Conservation (phyloP, 202 grass and related monocot genomes). For the Cymbopogon flexuosus region DNA sequence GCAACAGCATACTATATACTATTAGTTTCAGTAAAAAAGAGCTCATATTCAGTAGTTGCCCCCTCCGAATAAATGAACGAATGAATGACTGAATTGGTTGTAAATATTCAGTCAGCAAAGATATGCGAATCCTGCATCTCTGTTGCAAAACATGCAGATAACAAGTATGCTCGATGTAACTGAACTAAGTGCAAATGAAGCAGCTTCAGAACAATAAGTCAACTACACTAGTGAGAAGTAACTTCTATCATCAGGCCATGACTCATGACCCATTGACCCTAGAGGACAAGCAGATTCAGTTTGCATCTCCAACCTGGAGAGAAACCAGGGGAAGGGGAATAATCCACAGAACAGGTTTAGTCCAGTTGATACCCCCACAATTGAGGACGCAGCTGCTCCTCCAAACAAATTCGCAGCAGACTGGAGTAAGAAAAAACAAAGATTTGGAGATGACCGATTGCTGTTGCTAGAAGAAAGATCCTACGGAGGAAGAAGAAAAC, state of each 20-base stretch:
- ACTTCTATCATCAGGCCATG: background rate
- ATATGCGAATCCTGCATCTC: background rate
- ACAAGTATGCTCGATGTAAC: background rate
- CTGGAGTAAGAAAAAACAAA: background rate
- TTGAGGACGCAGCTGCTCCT: background rate
- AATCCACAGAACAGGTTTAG: background rate
- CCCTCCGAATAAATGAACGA: background rate
- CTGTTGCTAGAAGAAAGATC: background rate
- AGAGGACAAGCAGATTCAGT: background rate
- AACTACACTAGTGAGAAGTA: background rate
- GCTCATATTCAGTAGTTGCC: background rate
- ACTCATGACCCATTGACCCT: background rate
- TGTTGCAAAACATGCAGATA: background rate
- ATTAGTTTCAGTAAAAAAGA: background rate
- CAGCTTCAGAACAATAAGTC: background rate
- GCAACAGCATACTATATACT: background rate
- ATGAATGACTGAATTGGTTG: background rate
- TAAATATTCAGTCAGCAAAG: background rate
- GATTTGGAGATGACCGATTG: background rate
- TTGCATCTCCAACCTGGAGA: background rate
- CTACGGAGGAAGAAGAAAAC: background rate
- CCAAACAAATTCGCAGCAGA: background rate
- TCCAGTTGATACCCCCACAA: background rate
- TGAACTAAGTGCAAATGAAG: slow-evolving; percentile 4
- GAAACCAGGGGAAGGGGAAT: background rate